Evolutionary conservation across 768 basidiomycete species (phyloP), one percentile per base, ranked within the genome.

Genomic region (Suillus luteus): DNA sequence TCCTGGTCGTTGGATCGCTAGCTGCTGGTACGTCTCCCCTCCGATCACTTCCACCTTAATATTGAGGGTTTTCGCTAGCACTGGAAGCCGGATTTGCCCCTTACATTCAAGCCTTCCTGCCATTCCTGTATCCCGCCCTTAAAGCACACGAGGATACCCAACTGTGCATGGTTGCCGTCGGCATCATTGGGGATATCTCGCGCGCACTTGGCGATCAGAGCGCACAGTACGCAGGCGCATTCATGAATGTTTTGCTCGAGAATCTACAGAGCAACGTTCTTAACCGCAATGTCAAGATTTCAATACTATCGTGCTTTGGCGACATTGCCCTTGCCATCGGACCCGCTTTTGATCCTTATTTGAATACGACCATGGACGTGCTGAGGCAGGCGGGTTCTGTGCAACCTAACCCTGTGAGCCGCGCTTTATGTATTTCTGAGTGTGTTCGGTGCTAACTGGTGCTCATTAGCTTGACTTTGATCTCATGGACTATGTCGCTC

Each of bases 271-370:
- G 92, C 68, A 89, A 95, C 0, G 87, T 95, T 27, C 82, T 99
- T 62, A 92, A 94, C 71, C 86, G 96, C 55, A 92, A 91, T 67
- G 97, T 98, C 74, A 99, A 99, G 83, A 96, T 98, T 46, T 89
- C 92, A n/a, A 93, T 99, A 70, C 77, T 99, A 64, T 89, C 92
- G 14, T 95, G 93, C 77, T 98, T 99, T 70, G 97, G 96, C 24
- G 97, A 99, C 72, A 91, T 99, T 68, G 96, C 96, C 10, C 82
- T 99, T 11, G 95, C 97, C 1, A 90, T 98, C 66, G 93, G 93
- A 2, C 80, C 86, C 14, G 79, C 81, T 8, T 99, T 98, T 76
- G 90, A 91, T 70, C 95, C 94, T 0, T 99, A 91, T 75, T 81
- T 97, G 57, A 87, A 89, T 63, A 93, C 93, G 6, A 93, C 95